Percentiles rank a stretch among this genome's conserved stretches.
Evolutionary conservation across 2,329 filamentous ascomycete genomes (phyloP).

Genomic region (Metarhizium guizhouense): DNA sequence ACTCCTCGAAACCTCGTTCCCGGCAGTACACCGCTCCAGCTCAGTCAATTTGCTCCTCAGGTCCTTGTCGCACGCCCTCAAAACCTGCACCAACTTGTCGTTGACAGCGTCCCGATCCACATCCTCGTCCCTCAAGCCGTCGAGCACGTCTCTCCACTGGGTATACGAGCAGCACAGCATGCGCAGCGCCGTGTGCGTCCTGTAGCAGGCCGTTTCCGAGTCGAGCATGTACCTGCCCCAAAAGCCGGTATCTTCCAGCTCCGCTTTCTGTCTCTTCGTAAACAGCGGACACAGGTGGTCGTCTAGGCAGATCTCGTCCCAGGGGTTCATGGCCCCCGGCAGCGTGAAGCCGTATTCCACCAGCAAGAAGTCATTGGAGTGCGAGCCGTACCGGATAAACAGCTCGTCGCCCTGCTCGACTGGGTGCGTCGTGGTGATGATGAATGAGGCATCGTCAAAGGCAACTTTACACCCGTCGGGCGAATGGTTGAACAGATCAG

Average conservation of each 20-base stretch:
- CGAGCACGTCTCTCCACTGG: conserved; percentile 36
- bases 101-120: conserved; percentile 31
- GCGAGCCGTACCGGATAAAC: conserved; percentile 58
- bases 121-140: conserved; percentile 36
- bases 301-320: conserved; percentile 42
- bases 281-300: conserved; percentile 34
- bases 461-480: conserved; percentile 41
- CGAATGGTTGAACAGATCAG: conserved; percentile 60
- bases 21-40: conserved; percentile 21
- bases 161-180: conserved; percentile 23
- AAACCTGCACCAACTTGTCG: conserved; percentile 25
- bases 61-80: conserved; percentile 27
- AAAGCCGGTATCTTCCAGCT: conserved; percentile 38
- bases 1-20: conserved; percentile 14
- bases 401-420: conserved; percentile 55
- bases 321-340: conserved; percentile 32
- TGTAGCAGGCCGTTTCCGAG: conserved; percentile 39
- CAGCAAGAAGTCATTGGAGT: conserved; percentile 62
- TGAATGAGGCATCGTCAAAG: conserved; percentile 43
- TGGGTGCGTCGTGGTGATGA: conserved; percentile 38
- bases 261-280: conserved; percentile 21
- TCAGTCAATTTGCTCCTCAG: conserved; percentile 21
- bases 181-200: conserved; percentile 45
- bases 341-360: conserved; percentile 54
- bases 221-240: conserved; percentile 44